Conservation (phyloP, 345 rosid genomes). For the Brassica incana region DNA sequence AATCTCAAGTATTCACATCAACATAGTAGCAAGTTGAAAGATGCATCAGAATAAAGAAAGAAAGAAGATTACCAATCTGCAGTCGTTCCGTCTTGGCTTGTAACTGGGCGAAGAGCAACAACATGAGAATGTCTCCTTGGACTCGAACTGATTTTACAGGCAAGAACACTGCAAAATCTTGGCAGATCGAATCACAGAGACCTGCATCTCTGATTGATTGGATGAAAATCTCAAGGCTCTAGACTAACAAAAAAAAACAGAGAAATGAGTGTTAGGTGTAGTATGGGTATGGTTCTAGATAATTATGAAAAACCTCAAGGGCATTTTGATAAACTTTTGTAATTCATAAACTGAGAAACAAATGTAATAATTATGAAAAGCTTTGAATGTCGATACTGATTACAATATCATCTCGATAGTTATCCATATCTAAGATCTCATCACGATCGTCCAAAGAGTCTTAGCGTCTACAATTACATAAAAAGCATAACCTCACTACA, state of each 20-base stretch:
- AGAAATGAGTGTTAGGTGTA: background rate
- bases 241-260: background rate
- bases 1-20: background rate
- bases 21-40: background rate
- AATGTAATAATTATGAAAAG: no score
- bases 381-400: no score
- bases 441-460: no score
- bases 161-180: slow-evolving; percentile 97
- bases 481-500: no score
- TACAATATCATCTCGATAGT: no score
- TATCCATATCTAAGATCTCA: no score
- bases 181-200: slow-evolving; percentile 91
- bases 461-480: no score
- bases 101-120: slow-evolving; percentile 97
- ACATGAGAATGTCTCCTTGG: slow-evolving; percentile 99
- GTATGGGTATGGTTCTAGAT: background rate
- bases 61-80: slow-evolving; percentile 80
- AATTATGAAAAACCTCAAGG: slow-evolving; percentile 78
- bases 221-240: slow-evolving; percentile 69
- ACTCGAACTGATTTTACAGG: slow-evolving; percentile 95
- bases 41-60: background rate
- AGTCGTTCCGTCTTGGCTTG: slow-evolving; percentile 99
- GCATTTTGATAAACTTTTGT: slow-evolving; percentile 36
- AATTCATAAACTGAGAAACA: no score
- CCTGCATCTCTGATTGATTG: slow-evolving; percentile 97